Percentiles rank a stretch among this genome's conserved stretches.
These are phyloP conservation scores for Eucalyptus cladocalyx DNA, from an alignment of 345 rosid genomes.

Conservation along the genomic window DNA sequence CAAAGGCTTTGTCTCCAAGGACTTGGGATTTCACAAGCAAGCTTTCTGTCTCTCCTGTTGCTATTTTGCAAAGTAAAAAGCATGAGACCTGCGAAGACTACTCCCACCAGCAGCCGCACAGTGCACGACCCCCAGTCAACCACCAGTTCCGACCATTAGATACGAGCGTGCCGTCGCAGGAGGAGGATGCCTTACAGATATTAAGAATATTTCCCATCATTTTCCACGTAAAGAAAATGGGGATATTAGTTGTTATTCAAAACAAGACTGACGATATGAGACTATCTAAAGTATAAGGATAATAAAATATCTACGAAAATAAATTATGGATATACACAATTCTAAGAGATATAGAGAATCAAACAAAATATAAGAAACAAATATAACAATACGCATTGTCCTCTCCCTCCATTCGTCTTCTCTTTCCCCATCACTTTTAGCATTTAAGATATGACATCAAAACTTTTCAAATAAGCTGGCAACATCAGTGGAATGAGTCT, in stretches of 20 bases:
- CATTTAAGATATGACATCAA: no score
- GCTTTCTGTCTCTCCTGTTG: neutral
- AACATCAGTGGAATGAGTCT: no score
- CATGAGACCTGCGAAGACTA: neutral
- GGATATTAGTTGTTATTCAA: neutral
- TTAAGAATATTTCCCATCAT: neutral
- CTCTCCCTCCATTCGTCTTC: no score
- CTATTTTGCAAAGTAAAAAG: neutral
- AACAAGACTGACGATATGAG: neutral
- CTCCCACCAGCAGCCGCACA: neutral
- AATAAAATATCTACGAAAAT: no score
- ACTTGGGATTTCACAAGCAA: neutral
- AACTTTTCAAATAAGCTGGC: no score
- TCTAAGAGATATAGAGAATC: no score
- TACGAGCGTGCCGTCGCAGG: neutral
- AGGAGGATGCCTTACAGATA: neutral
- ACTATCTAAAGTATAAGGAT: no score
- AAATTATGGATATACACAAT: no score
- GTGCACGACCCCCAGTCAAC: neutral
- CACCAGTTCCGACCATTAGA: neutral
- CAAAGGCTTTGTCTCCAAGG: neutral
- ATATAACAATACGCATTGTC: no score
- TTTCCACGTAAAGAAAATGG: neutral
- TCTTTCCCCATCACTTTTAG: no score
- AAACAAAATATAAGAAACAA: no score